Base-by-base conservation (phyloP, 495 filamentous ascomycete genomes). In the Aspergillus sclerotiicarbonarius region DNA sequence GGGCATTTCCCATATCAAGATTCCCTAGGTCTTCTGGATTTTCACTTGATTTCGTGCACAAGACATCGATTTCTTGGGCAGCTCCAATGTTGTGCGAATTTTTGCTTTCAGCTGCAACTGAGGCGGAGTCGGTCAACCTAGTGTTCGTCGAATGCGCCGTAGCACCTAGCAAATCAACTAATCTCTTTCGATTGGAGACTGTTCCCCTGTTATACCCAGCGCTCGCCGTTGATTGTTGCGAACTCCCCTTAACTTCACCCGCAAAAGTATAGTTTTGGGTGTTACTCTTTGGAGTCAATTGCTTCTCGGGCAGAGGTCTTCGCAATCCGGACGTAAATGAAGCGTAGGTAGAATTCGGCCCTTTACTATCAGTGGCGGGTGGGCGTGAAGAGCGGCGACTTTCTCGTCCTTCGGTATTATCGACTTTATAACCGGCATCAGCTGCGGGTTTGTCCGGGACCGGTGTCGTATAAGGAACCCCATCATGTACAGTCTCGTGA, bases 161-260 rank as follows among this genome's bases (percentile, higher is more conserved):
- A 6, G 62, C 48, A 30, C 64, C 66, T 31, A 78, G 49, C 5
- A 68, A 70, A 50, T 78, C 74, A n/a, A 78, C 63, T 41, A 76
- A 53, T 50, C 74, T 71, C 44, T 62, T 72, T 37, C 75, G 65
- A 5, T 51, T 62, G 37, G 61, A 61, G 18, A 63, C 59, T 31
- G 49, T 48, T 47, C 60, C 62, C 45, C 43, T 54, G 16, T 44
- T 31, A 1, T 30, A 20, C 33, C 15, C 31, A 21, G 4, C 33
- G 9, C 8, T 9, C 13, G 33, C 8, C 33, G 8, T 3, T 10
- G 13, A 10, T 10, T 37, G 3, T 37, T 9, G 33, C 13, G 2
- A 9, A 3, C 8, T 9, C 8, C 2, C 13, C 33, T 15, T 10
- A 9, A 10, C 33, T 37, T 37, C 33, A 37, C 8, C 9, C 8